Percentiles rank a stretch among this genome's conserved stretches.
phyloP scores from a whole-genome alignment of 2,329 filamentous ascomycete species.

The Dendrostoma leiphaemia region DNA sequence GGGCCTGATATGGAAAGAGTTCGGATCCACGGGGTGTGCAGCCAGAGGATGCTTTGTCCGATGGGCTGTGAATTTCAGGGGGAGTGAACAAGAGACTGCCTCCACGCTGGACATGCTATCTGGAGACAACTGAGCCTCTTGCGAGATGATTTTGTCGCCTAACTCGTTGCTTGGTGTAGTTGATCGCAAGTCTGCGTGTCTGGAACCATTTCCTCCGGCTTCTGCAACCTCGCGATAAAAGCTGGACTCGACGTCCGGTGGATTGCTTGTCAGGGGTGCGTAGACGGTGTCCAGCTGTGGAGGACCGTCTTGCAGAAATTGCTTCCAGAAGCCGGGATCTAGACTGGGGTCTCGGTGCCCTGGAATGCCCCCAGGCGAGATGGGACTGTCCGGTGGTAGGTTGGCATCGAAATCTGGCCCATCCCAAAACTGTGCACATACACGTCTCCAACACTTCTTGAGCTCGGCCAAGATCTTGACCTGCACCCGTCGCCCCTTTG shows the following conservation, averaged over 20 bases:
- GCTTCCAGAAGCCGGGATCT: constrained; percentile 55
- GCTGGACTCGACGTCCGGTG: constrained; percentile 30
- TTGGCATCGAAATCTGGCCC: constrained; percentile 62
- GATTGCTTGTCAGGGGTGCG: constrained; percentile 26
- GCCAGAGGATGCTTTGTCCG: constrained; percentile 42
- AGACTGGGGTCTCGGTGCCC: constrained; percentile 56
- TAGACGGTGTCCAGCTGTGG: constrained; percentile 43
- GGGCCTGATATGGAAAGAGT: constrained; percentile 42
- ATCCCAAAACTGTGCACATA: constrained; percentile 90
- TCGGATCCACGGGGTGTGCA: constrained; percentile 56
- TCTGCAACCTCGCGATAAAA: constrained; percentile 47
- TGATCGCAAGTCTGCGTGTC: constrained; percentile 35
- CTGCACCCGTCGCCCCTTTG: constrained; percentile 48
- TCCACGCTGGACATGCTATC: constrained; percentile 59
- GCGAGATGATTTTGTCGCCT: constrained; percentile 21
- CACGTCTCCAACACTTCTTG: constrained; percentile 95
- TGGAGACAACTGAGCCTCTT: constrained; percentile 46
- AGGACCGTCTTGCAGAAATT: constrained; percentile 36
- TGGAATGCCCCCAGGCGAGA: constrained; percentile 72
- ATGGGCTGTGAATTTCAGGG: constrained; percentile 39
- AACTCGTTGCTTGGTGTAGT: constrained; percentile 43
- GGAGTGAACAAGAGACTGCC: constrained; percentile 63
- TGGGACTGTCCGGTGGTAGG: constrained; percentile 61
- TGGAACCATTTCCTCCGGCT: constrained; percentile 21
- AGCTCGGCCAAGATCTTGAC: constrained; percentile 89